These are phyloP conservation scores for Bremia lactucae DNA, from an alignment of 352 stramenopile species.

Conservation along the genomic window DNA sequence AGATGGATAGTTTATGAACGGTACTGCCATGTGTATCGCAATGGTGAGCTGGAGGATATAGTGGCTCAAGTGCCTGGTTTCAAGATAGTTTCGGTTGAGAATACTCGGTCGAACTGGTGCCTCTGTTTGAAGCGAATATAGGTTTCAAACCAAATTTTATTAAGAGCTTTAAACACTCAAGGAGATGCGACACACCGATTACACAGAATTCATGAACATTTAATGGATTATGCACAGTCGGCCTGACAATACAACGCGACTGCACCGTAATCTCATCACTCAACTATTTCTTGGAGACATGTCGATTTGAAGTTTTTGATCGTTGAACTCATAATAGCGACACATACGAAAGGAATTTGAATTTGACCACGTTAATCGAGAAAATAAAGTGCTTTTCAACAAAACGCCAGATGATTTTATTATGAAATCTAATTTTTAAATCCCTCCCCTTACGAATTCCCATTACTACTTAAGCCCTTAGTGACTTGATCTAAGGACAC, in stretches of 20 bases:
- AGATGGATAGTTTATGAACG: constrained; percentile 71
- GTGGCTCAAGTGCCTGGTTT: constrained; percentile 46
- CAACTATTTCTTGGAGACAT: too few species aligned
- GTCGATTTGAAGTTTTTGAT: too few species aligned
- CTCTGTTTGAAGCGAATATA: constrained; percentile 30
- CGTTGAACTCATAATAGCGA: too few species aligned
- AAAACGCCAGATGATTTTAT: too few species aligned
- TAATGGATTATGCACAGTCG: too few species aligned
- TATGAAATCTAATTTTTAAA: too few species aligned
- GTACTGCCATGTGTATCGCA: constrained; percentile 77
- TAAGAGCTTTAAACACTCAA: background rate
- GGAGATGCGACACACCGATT: background rate
- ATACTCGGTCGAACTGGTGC: constrained; percentile 80
- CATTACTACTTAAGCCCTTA: constrained; percentile 11
- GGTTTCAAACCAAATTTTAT: background rate
- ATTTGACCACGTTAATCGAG: constrained; percentile 46
- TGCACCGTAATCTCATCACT: too few species aligned
- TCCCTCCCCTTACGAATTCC: too few species aligned
- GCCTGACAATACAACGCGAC: too few species aligned
- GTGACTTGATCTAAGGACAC: constrained; percentile 1
- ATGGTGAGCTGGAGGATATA: constrained; percentile 56
- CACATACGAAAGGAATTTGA: constrained; percentile 58
- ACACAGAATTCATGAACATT: too few species aligned
- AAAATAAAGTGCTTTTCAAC: too few species aligned
- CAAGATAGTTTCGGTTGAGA: constrained; percentile 44